Conservation (phyloP, 192 early-diverging fungal species). For the Umbelopsis sp. region DNA sequence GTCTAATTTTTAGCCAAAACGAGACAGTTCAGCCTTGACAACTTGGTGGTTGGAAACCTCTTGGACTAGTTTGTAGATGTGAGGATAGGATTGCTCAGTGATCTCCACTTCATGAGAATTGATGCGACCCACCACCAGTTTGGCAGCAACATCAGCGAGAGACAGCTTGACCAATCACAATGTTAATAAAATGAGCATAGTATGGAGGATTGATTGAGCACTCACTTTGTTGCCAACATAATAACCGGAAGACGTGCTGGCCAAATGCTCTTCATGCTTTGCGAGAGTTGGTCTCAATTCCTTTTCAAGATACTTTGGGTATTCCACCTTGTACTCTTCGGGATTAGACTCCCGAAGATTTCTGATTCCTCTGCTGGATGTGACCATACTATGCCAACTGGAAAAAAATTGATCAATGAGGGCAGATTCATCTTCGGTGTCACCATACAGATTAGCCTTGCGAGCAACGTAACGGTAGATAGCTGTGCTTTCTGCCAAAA, state of each 20-base stretch:
- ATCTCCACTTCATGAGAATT: too few relatives aligned
- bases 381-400: constrained; percentile 10
- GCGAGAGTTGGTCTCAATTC: neutral
- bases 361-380: neutral
- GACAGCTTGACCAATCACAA: neutral
- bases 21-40: too few relatives aligned
- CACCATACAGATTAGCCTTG: neutral
- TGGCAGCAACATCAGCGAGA: neutral
- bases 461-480: constrained; percentile 19
- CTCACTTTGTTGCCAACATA: constrained; percentile 18
- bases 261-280: constrained; percentile 13
- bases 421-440: neutral
- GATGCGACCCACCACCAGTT: too few relatives aligned
- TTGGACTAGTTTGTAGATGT: too few relatives aligned
- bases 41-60: too few relatives aligned
- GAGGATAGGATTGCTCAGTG: too few relatives aligned
- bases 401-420: constrained; percentile 11
- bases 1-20: too few relatives aligned
- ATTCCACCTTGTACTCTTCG: neutral
- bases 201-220: neutral
- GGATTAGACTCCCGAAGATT: neutral
- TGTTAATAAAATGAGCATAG: too few relatives aligned
- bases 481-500: neutral
- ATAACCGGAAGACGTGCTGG: neutral
- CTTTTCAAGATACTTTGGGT: neutral